These are phyloP conservation scores for Exophiala aquamarina DNA, from an alignment of 2,329 filamentous ascomycete species.

Conservation along the genomic window DNA sequence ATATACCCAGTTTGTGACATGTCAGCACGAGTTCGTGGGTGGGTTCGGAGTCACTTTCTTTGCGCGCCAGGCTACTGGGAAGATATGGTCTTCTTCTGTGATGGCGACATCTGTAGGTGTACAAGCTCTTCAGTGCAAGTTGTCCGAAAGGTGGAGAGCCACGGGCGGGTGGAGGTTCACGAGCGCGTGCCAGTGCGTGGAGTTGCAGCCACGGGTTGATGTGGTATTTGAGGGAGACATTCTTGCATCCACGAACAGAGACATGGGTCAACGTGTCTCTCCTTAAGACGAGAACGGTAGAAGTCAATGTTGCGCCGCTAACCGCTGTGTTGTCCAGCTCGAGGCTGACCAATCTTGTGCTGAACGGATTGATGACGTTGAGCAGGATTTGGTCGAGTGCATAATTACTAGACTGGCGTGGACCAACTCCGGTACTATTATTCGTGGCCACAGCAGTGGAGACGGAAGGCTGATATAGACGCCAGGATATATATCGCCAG, in stretches of 20 bases:
- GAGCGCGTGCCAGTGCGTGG: constrained; percentile 38
- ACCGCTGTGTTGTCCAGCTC: constrained; percentile 63
- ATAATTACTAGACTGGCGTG: constrained; percentile 57
- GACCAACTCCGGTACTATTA: constrained; percentile 28
- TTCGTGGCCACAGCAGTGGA: constrained; percentile 33
- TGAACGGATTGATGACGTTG: constrained; percentile 57
- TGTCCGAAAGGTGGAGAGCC: constrained; percentile 39
- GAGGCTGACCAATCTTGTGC: constrained; percentile 55
- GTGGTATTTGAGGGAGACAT: constrained; percentile 65
- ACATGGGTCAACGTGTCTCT: constrained; percentile 58
- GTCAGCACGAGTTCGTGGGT: constrained; percentile 61
- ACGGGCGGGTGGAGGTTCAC: constrained; percentile 9
- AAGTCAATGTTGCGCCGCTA: constrained; percentile 56
- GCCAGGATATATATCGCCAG: constrained; percentile 62
- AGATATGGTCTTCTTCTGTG: constrained; percentile 61
- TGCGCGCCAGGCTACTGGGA: constrained; percentile 53
- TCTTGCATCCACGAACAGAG: constrained; percentile 63
- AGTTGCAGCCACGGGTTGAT: constrained; percentile 59
- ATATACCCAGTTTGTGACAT: constrained; percentile 59
- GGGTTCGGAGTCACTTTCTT: constrained; percentile 61
- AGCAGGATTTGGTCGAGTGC: constrained; percentile 59
- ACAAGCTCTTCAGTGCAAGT: constrained; percentile 59
- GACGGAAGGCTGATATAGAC: constrained; percentile 44
- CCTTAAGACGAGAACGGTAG: constrained; percentile 54
- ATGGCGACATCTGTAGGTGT: constrained; percentile 63